phyloP scores from a whole-genome alignment of 495 filamentous ascomycete species.

The Bacidia gigantensis region DNA sequence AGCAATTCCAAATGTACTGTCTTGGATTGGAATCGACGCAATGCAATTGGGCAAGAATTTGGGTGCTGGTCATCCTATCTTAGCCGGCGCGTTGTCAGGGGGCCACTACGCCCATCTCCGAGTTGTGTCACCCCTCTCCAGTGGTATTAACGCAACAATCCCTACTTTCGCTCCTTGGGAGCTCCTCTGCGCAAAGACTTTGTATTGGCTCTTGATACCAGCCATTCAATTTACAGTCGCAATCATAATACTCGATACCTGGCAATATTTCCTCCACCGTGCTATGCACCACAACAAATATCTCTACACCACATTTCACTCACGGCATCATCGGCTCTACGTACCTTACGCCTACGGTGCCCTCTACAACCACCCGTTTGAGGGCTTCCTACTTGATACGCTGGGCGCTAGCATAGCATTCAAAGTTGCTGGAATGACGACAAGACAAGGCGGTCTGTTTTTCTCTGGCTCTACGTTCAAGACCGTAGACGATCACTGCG shows the following conservation, averaged over 20 bases:
- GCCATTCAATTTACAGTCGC: slow-evolving; percentile 49
- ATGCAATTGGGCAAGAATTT: slow-evolving; percentile 26
- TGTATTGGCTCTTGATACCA: slow-evolving; percentile 57
- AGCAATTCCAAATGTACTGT: slow-evolving; percentile 41
- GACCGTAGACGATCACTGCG: slow-evolving; percentile 80
- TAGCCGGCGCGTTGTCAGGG: slow-evolving; percentile 49
- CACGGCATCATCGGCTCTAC: slow-evolving; percentile 76
- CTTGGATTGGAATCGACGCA: slow-evolving; percentile 27
- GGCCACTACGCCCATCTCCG: slow-evolving; percentile 43
- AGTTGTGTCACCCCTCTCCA: slow-evolving; percentile 1
- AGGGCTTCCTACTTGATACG: slow-evolving; percentile 74
- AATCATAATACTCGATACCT: slow-evolving; percentile 57
- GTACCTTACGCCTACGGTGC: slow-evolving; percentile 81
- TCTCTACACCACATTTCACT: slow-evolving; percentile 72
- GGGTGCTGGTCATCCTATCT: slow-evolving; percentile 34
- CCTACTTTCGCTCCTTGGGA: slow-evolving; percentile 53
- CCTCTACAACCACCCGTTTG: slow-evolving; percentile 74
- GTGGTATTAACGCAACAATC: slow-evolving; percentile 12
- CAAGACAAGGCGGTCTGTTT: slow-evolving; percentile 57
- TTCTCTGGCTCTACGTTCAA: slow-evolving; percentile 63
- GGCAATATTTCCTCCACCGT: slow-evolving; percentile 79
- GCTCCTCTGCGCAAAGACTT: slow-evolving; percentile 43
- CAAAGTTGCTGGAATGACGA: slow-evolving; percentile 52
- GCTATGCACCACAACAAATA: slow-evolving; percentile 76
- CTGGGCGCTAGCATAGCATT: slow-evolving; percentile 58